Base-by-base conservation (phyloP, 2,329 filamentous ascomycete genomes). In the Phaeosphaeriaceae sp. region DNA sequence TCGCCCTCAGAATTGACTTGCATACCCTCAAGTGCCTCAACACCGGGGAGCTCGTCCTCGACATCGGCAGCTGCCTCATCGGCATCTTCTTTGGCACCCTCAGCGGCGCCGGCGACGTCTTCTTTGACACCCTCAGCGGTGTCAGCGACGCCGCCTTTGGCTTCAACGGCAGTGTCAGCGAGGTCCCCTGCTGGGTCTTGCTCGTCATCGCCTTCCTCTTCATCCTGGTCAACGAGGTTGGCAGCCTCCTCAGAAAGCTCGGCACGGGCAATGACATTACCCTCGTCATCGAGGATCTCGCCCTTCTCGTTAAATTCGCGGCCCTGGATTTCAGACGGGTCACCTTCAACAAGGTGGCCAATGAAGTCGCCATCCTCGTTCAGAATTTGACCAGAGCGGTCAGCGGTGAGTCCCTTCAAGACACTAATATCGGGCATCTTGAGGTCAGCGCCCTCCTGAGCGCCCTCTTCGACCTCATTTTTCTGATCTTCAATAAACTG, bases 261-360 rank as follows among this genome's bases (percentile, higher is more conserved):
- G 3, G 81, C 79, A 46, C 77, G 76, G 46, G 81, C 81, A 43
- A 83, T 71, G 41, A 82, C 76, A 39, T 81, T 79, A 45, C 81
- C 81, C 3, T 80, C 74, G 3, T 81, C 75, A 50, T 83, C 79
- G n/a, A 82, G 65, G 51, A 83, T 81, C 58, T 82, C 79, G 42
- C 81, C 81, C 20, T 81, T 72, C 52, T 79, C 76, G 58, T 83
- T 82, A 54, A 81, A 76, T 36, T 75, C 76, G 44, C 73, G 72
- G 61, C 79, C 77, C 60, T 78, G 68, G 29, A 81, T 77, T 45
- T 79, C 68, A 28, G 74, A 60, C 48, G 78, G 76, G 51, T 81
- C 75, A 42, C 79, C 79, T 35, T 80, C 78, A 36, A 74, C 65
- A 18, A 81, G 68, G 36, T 72, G 74, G 9, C 78, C 79, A 48